Evolutionary conservation across 2,329 filamentous ascomycete genomes (phyloP).

Genomic region (Hypocrella siamensis): DNA sequence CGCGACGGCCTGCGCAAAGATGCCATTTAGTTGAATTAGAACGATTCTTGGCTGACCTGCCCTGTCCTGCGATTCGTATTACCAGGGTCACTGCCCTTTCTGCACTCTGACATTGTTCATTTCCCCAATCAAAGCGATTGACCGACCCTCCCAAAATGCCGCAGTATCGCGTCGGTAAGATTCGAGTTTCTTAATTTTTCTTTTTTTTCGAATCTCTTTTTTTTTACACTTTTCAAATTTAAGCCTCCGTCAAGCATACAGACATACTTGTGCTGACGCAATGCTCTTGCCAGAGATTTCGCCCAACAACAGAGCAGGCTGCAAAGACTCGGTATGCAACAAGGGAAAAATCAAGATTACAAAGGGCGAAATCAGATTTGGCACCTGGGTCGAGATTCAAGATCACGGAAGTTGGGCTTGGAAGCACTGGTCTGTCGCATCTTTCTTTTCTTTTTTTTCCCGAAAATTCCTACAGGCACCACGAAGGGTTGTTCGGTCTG

Average conservation of each 20-base stretch:
- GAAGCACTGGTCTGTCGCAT: slow-evolving; percentile 63
- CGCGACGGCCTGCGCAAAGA: no score
- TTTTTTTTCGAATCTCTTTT: neutral
- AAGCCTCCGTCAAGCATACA: no score
- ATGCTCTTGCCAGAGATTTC: slow-evolving; percentile 50
- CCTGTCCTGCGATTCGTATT: no score
- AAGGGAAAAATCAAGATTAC: slow-evolving; percentile 50
- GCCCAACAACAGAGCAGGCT: slow-evolving; percentile 56
- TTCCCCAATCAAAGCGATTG: no score
- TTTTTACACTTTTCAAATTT: neutral
- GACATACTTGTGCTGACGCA: slow-evolving; percentile 1
- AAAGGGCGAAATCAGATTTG: slow-evolving; percentile 69
- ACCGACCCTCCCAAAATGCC: slow-evolving; percentile 14
- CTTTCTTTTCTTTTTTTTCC: neutral
- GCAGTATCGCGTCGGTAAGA: slow-evolving; percentile 31
- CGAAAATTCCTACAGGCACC: neutral
- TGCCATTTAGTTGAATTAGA: no score
- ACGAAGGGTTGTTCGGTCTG: no score
- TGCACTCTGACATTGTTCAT: no score
- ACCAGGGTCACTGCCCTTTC: no score
- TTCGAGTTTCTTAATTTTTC: neutral
- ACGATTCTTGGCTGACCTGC: no score
- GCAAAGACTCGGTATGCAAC: slow-evolving; percentile 61
- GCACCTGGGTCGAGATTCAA: slow-evolving; percentile 50
- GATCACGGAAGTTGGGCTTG: slow-evolving; percentile 54